Evolutionary conservation across 305 asterid species (phyloP), one percentile per base, ranked within the genome.

Genomic region (Rubia tinctorum): DNA sequence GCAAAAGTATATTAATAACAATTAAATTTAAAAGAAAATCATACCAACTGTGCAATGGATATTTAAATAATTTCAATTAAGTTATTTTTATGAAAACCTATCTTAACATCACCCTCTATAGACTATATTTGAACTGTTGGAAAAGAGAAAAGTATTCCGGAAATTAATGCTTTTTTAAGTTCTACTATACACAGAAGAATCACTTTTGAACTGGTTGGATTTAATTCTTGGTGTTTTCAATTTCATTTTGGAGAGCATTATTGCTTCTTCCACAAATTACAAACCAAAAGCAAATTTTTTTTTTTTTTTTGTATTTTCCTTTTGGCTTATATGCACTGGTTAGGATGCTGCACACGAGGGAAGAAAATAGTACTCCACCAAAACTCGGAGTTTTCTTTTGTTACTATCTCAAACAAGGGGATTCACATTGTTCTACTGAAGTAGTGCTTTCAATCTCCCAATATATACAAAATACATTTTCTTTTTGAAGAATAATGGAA

Each of bases 321-420:
- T 30, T 58, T 68, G 78, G 51, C 47, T 68, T 68, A 39, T 66
- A 51, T 68, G 62, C 55, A 53, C 61, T 71, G 22, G 22, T 40
- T 37, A 58, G 55, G 74, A 71, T 71, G 40, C 66, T 39, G 66
- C 66, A 13, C 66, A 71, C 66, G 55, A 14, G 67, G n/a, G 30
- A 14, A 2, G 22, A 53, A 53, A 8, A 13, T 47, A 18, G 53
- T 10, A 22, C 53, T 18, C 22, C 18, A 17, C 59, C 20, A 34
- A 30, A 34, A 18, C 49, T 51, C 64, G 23, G 15, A 7, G 18
- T 6, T 30, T 15, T 45, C 53, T 49, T 71, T 58, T 20, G 25
- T 37, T 39, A 56, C 59, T 15, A 45, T 65, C 51, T 63, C 25
- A 51, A 73, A 73, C 34, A 6, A 61, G 63, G 49, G 47, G 11